phyloP scores from a whole-genome alignment of 139 green algal species.

The Chlamydomonas sp. region DNA sequence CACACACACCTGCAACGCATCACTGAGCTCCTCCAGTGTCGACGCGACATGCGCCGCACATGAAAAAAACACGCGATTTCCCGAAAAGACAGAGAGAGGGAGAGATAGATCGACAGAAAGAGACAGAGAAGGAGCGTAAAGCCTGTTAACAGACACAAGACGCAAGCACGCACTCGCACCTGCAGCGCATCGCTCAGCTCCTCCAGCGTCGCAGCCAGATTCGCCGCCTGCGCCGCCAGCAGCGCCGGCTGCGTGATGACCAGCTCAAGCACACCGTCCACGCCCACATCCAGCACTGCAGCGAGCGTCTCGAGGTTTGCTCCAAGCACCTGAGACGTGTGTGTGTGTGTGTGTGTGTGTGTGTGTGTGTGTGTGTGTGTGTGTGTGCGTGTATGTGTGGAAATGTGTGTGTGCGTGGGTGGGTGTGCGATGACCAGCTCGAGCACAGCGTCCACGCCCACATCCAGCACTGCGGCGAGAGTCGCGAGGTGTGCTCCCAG shows the following conservation, averaged over 20 bases:
- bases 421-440: conserved; percentile 31
- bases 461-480: conserved; percentile 17
- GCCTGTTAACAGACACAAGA: too few relatives aligned
- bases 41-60: conserved; percentile 15
- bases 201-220: conserved; percentile 20
- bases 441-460: conserved; percentile 20
- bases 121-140: too few relatives aligned
- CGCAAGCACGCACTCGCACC: too few relatives aligned
- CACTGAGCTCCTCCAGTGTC: conserved; percentile 18
- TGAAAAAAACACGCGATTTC: too few relatives aligned
- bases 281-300: conserved; percentile 15
- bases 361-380: too few relatives aligned
- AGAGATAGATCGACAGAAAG: too few relatives aligned
- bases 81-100: too few relatives aligned
- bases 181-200: conserved; percentile 6
- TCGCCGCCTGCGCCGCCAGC: conserved; percentile 27
- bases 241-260: conserved; percentile 36
- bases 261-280: conserved; percentile 23
- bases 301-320: conserved; percentile 21
- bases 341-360: too few relatives aligned
- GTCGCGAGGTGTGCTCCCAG: conserved; percentile 19
- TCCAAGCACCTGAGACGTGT: conserved; percentile 12
- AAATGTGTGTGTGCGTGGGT: too few relatives aligned
- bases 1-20: background rate
- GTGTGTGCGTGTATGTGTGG: too few relatives aligned